Base-by-base conservation (phyloP, 768 basidiomycete genomes). In the Pleurotus citrinopileatus region DNA sequence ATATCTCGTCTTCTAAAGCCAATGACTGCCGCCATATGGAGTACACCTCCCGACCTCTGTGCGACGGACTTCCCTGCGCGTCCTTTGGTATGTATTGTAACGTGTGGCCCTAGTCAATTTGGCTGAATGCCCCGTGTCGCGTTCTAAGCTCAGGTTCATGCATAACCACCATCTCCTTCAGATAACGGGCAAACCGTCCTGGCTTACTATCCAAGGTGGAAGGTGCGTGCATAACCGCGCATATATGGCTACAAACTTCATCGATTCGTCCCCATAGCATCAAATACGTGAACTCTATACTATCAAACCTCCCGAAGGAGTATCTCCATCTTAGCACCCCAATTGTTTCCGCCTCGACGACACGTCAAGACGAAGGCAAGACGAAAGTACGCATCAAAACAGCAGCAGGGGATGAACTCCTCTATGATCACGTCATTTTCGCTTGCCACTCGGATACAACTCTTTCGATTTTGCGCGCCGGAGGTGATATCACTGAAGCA, bases 21-120 rank as follows among this genome's bases (percentile, higher is more conserved):
- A 0, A 86, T 91, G 86, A 88, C 86, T 6, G 87, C 87, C 1
- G 84, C 86, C 2, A 83, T 91, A 36, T 91, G 89, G 89, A 88
- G 82, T 42, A 89, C 86, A 0, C 84, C 87, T 0, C 83, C 89
- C 7, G 82, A 84, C 57, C 79, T 80, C 60, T 88, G 86, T 58
- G 76, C 80, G 2, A 67, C 84, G 46, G 84, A 87, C 58, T 88
- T 91, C 61, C 88, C 88, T 6, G 87, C 83, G 0, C 73, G 70
- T 36, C 89, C 88, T 0, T 67, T 90, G 65, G 83, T 82, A 54
- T 69, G 54, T 19, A 36, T 36, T 54, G 53, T 15, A 25, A 51
- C 25, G 28, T 25, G n/a, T 42, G 1, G 17, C 28, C 2, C 15
- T 9, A n/a, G n/a, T 17, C 2, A 42, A 3, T 13, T 38, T 42